A percentile compares a stretch with the other conserved stretches of the same genome.
Conservation (phyloP, 805 yeast genomes). For the Yamadazyma sp. region DNA sequence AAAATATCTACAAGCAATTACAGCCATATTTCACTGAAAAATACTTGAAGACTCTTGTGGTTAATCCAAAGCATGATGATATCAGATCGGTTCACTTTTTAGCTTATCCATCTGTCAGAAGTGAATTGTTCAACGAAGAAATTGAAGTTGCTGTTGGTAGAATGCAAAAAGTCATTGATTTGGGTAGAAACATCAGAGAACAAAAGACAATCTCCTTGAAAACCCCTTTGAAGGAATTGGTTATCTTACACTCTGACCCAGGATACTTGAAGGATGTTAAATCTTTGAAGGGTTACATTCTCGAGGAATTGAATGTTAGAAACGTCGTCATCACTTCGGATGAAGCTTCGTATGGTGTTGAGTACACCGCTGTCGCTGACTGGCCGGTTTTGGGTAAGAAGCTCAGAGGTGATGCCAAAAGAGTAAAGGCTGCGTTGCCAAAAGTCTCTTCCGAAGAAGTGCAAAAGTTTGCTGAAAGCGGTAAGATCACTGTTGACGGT, state of each 20-base stretch:
- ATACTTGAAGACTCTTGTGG: conserved; percentile 44
- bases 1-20: conserved; percentile 79
- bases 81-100: conserved; percentile 89
- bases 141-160: conserved; percentile 88
- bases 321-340: conserved; percentile 84
- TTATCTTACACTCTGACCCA: conserved; percentile 78
- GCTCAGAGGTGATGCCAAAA: conserved; percentile 88
- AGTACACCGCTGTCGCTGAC: conserved; percentile 93
- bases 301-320: conserved; percentile 91
- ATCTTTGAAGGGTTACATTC: conserved; percentile 72
- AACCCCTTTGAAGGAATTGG: conserved; percentile 87
- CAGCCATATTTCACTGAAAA: conserved; percentile 60
- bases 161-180: conserved; percentile 95
- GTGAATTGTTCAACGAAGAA: conserved; percentile 74
- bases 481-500: conserved; percentile 83
- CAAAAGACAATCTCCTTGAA: conserved; percentile 91
- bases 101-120: conserved; percentile 81
- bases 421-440: conserved; percentile 93
- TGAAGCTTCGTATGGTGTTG: conserved; percentile 88
- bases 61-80: conserved; percentile 52
- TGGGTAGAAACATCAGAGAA: conserved; percentile 96
- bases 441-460: conserved; percentile 78
- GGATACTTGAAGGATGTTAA: conserved; percentile 75
- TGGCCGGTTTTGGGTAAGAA: conserved; percentile 99
- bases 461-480: conserved; percentile 66